These are phyloP conservation scores for Suhomyces panamericanus DNA, from an alignment of 1,139 yeast species.

Conservation along the genomic window DNA sequence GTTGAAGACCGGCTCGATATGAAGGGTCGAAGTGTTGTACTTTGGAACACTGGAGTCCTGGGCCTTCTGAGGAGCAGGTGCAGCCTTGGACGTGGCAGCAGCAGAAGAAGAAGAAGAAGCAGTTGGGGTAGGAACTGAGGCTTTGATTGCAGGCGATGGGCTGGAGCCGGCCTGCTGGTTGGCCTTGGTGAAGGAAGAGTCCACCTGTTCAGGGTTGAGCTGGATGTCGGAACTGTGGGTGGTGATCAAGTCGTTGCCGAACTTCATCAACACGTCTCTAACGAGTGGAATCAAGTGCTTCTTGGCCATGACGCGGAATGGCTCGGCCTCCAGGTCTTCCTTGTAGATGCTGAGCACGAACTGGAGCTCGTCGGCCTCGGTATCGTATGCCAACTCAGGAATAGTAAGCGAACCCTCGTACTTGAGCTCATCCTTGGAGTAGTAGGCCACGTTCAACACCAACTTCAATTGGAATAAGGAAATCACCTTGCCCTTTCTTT, in stretches of 20 bases:
- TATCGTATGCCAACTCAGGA: constrained; percentile 96
- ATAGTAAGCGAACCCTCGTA: constrained; percentile 66
- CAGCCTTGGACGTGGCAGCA: background rate
- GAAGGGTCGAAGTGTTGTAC: constrained; percentile 78
- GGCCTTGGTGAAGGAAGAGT: constrained; percentile 64
- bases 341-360: constrained; percentile 72
- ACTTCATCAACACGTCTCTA: constrained; percentile 56
- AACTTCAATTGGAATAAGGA: constrained; percentile 82
- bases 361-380: constrained; percentile 80
- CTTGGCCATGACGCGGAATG: constrained; percentile 55
- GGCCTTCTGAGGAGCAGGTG: background rate
- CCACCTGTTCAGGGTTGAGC: constrained; percentile 62
- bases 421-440: constrained; percentile 34
- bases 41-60: constrained; percentile 42
- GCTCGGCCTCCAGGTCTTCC: constrained; percentile 54
- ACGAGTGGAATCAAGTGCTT: constrained; percentile 66
- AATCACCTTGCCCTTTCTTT: constrained; percentile 94
- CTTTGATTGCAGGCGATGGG: too few species aligned
- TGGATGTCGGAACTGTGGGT: constrained; percentile 88
- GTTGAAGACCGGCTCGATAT: constrained; percentile 77
- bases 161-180: constrained; percentile 43
- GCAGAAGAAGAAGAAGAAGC: background rate
- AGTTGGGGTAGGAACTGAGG: constrained; percentile 1
- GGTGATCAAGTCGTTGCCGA: constrained; percentile 74
- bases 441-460: constrained; percentile 60